Base-by-base conservation (phyloP, 257 asterid genomes). In the Cordia subcordata region DNA sequence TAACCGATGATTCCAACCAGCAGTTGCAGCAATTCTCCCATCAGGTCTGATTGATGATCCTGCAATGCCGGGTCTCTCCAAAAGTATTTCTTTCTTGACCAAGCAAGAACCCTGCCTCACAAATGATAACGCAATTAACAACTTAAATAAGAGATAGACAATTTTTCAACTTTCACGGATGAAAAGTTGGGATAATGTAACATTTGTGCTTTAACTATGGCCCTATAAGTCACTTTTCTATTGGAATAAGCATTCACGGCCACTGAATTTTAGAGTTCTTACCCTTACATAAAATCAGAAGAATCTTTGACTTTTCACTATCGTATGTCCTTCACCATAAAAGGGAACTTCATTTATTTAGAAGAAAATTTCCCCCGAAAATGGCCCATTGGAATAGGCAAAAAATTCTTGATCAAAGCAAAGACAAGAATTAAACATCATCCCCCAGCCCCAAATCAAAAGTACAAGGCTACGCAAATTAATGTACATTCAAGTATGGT, bases 1-100 rank as follows among this genome's bases (percentile, higher is more conserved):
- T 61, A 23, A 79, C 84, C 85, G 66, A 71, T 86, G 86, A 82
- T 92, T 97, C 99, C 97, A 92, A 11, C 97, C 94, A 68, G 87
- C 96, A 51, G 90, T 74, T 15, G 95, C 96, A 63, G 83, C 69
- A 16, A 92, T 81, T 53, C 79, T 88, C 38, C 82, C 75, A 61
- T 92, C 99, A 4, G 86, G 77, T 47, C 96, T 84, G 45, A 92
- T 79, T 13, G 94, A 74, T 55, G 75, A 70, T 37, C 85, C 93
- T 18, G 88, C 84, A 32, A 82, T 62, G 45, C 99, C 96, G 53
- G 81, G 87, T 53, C 95, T 72, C 77, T 86, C 95, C 87, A 88
- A 68, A 47, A 57, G 27, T 17, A 82, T 78, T 65, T 87, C 96
- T 72, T 86, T 88, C 83, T 76, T 88, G 58, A 76, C 76, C 75